phyloP scores from a whole-genome alignment of 2,329 filamentous ascomycete species.

The Zasmidium angulare region DNA sequence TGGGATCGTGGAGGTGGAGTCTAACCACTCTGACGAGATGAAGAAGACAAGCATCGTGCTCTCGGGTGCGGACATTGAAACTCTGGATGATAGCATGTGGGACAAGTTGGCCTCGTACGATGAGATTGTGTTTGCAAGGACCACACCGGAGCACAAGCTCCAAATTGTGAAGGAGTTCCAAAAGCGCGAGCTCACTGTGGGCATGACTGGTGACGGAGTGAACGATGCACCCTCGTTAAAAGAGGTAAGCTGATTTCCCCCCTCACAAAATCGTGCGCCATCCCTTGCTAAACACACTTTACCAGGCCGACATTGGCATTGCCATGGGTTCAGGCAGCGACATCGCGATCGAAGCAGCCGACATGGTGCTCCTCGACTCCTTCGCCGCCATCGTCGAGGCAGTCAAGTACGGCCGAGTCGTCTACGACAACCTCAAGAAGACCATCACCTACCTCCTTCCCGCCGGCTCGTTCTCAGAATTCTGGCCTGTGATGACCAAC shows the following conservation, averaged over 20 bases:
- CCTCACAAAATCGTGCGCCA: no score
- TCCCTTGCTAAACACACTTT: neutral
- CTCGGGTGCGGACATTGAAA: conserved; percentile 64
- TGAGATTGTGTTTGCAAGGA: conserved; percentile 74
- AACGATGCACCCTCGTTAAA: conserved; percentile 55
- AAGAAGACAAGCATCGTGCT: conserved; percentile 57
- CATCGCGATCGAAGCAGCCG: conserved; percentile 62
- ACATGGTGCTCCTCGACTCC: conserved; percentile 65
- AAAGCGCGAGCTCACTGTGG: conserved; percentile 56
- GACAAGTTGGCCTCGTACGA: conserved; percentile 62
- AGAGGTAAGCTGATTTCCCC: conserved; percentile 35
- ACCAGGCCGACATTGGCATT: conserved; percentile 57
- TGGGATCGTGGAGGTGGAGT: conserved; percentile 21
- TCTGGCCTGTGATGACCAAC: conserved; percentile 73
- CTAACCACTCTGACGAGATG: no score
- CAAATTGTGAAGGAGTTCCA: conserved; percentile 77
- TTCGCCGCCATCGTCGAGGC: conserved; percentile 73
- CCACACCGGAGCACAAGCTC: conserved; percentile 76
- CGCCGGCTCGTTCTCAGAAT: conserved; percentile 72
- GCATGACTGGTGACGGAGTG: conserved; percentile 52
- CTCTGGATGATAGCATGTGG: conserved; percentile 69
- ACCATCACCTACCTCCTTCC: conserved; percentile 72
- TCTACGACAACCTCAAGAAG: conserved; percentile 81
- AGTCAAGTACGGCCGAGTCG: conserved; percentile 69
- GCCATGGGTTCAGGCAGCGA: conserved; percentile 59